Base-by-base conservation (phyloP, 2,329 filamentous ascomycete species). In the Colletotrichum karsti region DNA sequence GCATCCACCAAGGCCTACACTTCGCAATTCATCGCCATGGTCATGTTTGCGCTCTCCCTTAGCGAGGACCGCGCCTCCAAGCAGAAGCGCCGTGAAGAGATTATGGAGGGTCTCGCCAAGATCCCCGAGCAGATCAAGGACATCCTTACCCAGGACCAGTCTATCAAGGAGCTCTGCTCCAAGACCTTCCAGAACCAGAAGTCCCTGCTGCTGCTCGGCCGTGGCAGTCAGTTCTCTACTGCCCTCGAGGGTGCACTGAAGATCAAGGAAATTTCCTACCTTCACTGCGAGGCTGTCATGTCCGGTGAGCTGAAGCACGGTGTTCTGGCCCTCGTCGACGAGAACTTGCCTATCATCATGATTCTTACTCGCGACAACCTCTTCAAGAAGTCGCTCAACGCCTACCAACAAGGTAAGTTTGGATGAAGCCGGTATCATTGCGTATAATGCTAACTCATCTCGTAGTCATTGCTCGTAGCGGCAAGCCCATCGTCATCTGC, bases 251-350 rank as follows among this genome's bases (percentile, higher is more conserved):
- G 94, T 83, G 96, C 96, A 55, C 88, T 99, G 74, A 99, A 99
- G 88, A 99, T 99, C 83, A 99, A 99, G 90, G 96, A 99, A 85
- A 99, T 99, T 77, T 98, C 95, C 18, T 99, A 99, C 83, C 93
- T 99, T 68, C 96, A 99, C 84, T 99, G 96, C 83, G 96, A 99
- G 85, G 96, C 96, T 75, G 96, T 99, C 86, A 99, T 99, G 96
- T 98, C 96, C 72, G 96, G 96, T 83, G 96, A 99, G 85, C 89
- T 99, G 76, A 99, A 99, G 90, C 96, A 99, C 82, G 96, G 96
- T 87, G 96, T 99, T 58, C 87, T 99, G 78, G 96, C 96, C 59
- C 88, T 99, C 71, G 96, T 99, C 68, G 96, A 99, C 77, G 96
- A 99, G 88, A 95, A 97, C 83, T 90, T 99, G 39, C 96, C 96